Conservation (phyloP, 441 rosid genomes). For the Adansonia rubrostipa region DNA sequence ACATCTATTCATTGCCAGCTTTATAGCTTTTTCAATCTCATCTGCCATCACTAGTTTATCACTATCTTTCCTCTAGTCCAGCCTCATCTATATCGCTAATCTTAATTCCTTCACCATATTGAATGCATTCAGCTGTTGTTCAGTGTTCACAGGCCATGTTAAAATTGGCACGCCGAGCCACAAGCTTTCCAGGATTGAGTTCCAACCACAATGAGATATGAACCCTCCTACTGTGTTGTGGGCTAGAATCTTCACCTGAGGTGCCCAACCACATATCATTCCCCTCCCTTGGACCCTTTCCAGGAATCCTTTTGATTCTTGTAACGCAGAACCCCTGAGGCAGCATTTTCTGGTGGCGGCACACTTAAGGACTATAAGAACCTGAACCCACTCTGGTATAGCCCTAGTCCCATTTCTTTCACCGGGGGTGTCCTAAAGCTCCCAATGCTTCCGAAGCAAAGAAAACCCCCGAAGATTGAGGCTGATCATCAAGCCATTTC, state of each 20-base stretch:
- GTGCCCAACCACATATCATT: conserved; percentile 52
- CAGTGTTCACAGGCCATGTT: conserved; percentile 59
- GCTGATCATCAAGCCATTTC: conserved; percentile 49
- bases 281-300: conserved; percentile 47
- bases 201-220: conserved; percentile 65
- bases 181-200: conserved; percentile 54
- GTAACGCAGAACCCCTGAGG: not conserved
- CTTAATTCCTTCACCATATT: conserved; percentile 47
- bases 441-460: conserved; percentile 50
- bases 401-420: conserved; percentile 46
- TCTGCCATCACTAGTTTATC: conserved; percentile 34
- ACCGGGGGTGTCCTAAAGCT: conserved; percentile 38
- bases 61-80: conserved; percentile 36
- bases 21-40: conserved; percentile 42
- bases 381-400: conserved; percentile 46
- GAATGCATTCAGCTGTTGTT: conserved; percentile 60
- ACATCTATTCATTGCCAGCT: conserved; percentile 39
- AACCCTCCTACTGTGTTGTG: conserved; percentile 53
- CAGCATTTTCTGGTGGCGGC: conserved; percentile 3
- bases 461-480: conserved; percentile 42
- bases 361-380: conserved; percentile 52
- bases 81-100: conserved; percentile 48
- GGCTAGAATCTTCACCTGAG: conserved; percentile 49
- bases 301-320: conserved; percentile 42
- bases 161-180: conserved; percentile 55